Percentiles rank a stretch among this genome's conserved stretches.
phyloP scores from a whole-genome alignment of 179 eudicot species.

The Carnegiea gigantea region DNA sequence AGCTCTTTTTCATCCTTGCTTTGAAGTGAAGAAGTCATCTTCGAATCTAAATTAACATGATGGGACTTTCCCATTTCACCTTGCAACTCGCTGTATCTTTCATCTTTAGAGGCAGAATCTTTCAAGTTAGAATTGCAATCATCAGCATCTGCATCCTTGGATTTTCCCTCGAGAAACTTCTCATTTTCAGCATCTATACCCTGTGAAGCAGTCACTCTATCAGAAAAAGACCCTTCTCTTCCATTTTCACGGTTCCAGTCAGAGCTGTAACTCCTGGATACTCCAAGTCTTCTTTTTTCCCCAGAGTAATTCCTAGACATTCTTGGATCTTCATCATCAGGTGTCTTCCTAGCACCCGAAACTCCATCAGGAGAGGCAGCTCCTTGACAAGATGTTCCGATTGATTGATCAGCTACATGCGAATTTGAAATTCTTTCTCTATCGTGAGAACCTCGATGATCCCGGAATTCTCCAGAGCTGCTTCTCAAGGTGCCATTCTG shows the following conservation, averaged over 20 bases:
- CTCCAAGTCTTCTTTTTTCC: slow-evolving; percentile 53
- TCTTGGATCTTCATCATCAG: slow-evolving; percentile 36
- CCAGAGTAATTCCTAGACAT: slow-evolving; percentile 35
- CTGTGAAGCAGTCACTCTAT: slow-evolving; percentile 34
- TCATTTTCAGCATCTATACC: slow-evolving; percentile 43
- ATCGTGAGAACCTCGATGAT: slow-evolving; percentile 39
- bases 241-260: slow-evolving; percentile 52
- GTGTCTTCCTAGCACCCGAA: slow-evolving; percentile 39
- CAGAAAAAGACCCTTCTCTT: slow-evolving; percentile 50
- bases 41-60: slow-evolving; percentile 27
- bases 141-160: slow-evolving; percentile 36
- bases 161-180: slow-evolving; percentile 29
- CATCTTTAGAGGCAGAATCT: slow-evolving; percentile 35
- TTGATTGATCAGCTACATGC: slow-evolving; percentile 32
- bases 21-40: slow-evolving; percentile 23
- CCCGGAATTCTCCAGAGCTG: slow-evolving; percentile 29
- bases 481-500: slow-evolving; percentile 53
- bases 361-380: slow-evolving; percentile 36
- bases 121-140: slow-evolving; percentile 29
- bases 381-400: slow-evolving; percentile 18
- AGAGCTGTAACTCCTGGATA: slow-evolving; percentile 42
- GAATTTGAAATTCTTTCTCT: slow-evolving; percentile 29
- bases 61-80: slow-evolving; percentile 35
- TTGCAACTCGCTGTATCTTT: slow-evolving; percentile 27
- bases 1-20: slow-evolving; percentile 32